A percentile compares a stretch with the other conserved stretches of the same genome.
phyloP scores from a whole-genome alignment of 1,139 yeast genomes.

The Pichia sp. region DNA sequence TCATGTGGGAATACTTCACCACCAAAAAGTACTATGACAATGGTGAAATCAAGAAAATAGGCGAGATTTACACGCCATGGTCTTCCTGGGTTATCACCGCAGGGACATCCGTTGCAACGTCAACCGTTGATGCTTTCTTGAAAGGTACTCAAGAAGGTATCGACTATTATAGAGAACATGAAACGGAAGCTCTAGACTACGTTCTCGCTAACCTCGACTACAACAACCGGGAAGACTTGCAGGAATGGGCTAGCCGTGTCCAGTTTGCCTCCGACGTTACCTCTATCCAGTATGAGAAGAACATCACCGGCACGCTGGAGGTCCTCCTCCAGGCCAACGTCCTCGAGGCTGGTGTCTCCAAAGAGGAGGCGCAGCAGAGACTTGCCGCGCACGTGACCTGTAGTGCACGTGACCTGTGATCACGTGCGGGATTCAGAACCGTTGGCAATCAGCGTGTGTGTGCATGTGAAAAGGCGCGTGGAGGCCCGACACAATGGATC shows the following conservation, averaged over 20 bases:
- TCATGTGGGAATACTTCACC: constrained; percentile 95
- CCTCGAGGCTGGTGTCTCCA: constrained; percentile 1
- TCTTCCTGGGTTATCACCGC: constrained; percentile 85
- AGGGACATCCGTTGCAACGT: constrained; percentile 27
- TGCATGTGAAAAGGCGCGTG: not conserved
- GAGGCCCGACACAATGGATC: no score
- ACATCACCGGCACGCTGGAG: constrained; percentile 34
- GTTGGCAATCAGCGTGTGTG: not conserved
- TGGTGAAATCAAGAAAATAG: constrained; percentile 72
- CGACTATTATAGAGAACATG: constrained; percentile 49
- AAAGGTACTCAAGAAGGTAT: constrained; percentile 61
- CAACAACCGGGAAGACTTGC: constrained; percentile 59
- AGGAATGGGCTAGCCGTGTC: constrained; percentile 74
- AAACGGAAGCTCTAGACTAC: constrained; percentile 58
- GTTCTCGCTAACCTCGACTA: constrained; percentile 69
- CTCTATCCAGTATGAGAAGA: constrained; percentile 48
- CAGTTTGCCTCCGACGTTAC: constrained; percentile 47
- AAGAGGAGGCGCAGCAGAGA: constrained; percentile 18
- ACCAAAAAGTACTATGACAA: constrained; percentile 76
- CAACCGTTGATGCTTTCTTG: constrained; percentile 22
- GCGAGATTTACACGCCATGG: constrained; percentile 93
- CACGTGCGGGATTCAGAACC: not conserved
- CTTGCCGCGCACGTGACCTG: not conserved
- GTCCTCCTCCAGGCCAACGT: constrained; percentile 61
- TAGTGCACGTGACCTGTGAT: no score